Evolutionary conservation across 768 basidiomycete genomes (phyloP), one percentile per base, ranked within the genome.

Genomic region (Leucosporidium yakuticum): DNA sequence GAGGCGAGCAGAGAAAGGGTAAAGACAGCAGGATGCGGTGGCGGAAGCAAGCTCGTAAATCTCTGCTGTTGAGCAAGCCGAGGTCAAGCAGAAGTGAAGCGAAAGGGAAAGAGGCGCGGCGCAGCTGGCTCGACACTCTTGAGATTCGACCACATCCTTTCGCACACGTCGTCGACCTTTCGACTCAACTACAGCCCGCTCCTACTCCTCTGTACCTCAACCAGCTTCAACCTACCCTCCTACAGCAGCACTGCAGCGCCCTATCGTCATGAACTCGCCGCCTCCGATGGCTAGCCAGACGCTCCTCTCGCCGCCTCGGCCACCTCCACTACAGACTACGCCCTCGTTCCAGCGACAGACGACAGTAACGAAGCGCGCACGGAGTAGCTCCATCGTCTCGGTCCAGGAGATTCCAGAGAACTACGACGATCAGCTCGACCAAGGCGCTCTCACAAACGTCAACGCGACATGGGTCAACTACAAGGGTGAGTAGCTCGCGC

Each of bases 391-490:
- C 19, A 73, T 76, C 61, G 72, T 76, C 14, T 63, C 60, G 61
- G 73, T 75, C 11, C 68, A 74, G 39, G 73, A 74, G 54, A 69
- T 76, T 23, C 62, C 64, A 19, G 74, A 74, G 60, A 74, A 71
- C 23, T 70, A 74, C 65, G 75, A 76, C 60, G 74, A 74, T 49
- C 62, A 64, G 56, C 62, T 75, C 32, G 75, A 75, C 55, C 67
- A 74, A 62, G 69, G 48, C 34, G 71, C 72, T 51, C 20, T 25
- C 25, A 65, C 59, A 25, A 91, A 92, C 77, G 85, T 88, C 69
- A 95, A 95, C 77, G 89, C 90, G 25, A 85, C 91, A 76, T 95
- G 91, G 91, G 91, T 95, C 77, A 92, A 95, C 75, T 85, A 88
- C 68, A 95, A 95, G 81, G 91, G 91, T 89, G 53, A 60, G 79